Conservation (phyloP, 139 green algal species). For the Chlorella vulgaris region DNA sequence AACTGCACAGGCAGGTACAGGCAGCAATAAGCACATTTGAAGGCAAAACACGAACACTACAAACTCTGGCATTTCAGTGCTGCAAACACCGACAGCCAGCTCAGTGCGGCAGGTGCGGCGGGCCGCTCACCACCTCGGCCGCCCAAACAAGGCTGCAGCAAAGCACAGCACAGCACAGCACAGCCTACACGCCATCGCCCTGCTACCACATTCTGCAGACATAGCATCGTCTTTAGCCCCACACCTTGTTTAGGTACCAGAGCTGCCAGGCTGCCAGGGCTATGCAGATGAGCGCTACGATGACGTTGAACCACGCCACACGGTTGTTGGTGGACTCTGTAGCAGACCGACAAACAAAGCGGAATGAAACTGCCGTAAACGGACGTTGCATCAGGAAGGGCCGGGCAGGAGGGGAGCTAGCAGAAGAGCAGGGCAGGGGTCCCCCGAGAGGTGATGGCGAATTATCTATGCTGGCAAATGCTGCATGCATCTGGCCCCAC, state of each 20-base stretch:
- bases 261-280: conserved; percentile 77
- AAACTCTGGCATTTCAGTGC: neutral
- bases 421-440: neutral
- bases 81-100: neutral
- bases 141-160: no score
- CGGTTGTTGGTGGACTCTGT: conserved; percentile 88
- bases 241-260: conserved; percentile 71
- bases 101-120: neutral
- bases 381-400: no score
- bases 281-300: conserved; percentile 79
- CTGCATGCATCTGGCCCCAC: neutral
- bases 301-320: conserved; percentile 84
- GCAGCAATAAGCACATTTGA: neutral
- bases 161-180: no score
- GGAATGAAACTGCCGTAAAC: neutral
- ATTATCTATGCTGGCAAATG: neutral
- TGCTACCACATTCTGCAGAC: no score
- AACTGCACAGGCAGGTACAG: conserved; percentile 6
- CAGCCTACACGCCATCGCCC: no score
- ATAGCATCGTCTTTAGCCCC: no score
- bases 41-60: no score
- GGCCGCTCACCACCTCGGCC: no score
- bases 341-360: neutral
- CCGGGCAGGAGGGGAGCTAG: neutral
- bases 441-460: neutral